phyloP scores from a whole-genome alignment of 1,284 basidiomycete species.

The Heterobasidion annosum region DNA sequence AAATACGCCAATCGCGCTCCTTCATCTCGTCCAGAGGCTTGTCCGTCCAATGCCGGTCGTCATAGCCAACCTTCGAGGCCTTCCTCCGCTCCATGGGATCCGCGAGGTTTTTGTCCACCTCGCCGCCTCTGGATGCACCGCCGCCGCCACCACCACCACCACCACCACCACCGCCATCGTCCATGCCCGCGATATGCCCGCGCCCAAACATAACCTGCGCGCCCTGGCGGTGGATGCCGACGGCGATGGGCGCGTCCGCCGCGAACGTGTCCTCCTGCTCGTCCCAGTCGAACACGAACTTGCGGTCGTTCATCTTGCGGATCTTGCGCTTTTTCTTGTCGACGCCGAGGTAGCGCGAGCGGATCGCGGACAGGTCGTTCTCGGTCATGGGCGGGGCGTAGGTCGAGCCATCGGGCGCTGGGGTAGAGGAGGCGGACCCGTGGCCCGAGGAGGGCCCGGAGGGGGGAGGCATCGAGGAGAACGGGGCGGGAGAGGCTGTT shows the following conservation, averaged over 20 bases:
- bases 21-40: slow-evolving; percentile 92
- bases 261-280: slow-evolving; percentile 85
- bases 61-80: slow-evolving; percentile 75
- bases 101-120: slow-evolving; percentile 46
- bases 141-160: slow-evolving; percentile 17
- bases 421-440: slow-evolving; percentile 14
- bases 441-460: slow-evolving; percentile 19
- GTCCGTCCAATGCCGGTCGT: slow-evolving; percentile 97
- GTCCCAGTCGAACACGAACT: slow-evolving; percentile 99
- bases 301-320: slow-evolving; percentile 89
- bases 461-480: slow-evolving; percentile 38
- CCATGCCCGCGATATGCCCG: slow-evolving; percentile 78
- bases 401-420: slow-evolving; percentile 27
- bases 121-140: slow-evolving; percentile 18
- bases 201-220: slow-evolving; percentile 84
- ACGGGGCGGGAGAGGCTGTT: slow-evolving; percentile 22
- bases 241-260: slow-evolving; percentile 53
- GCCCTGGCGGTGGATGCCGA: slow-evolving; percentile 62
- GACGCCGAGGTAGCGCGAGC: slow-evolving; percentile 85
- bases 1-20: slow-evolving; percentile 98
- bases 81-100: slow-evolving; percentile 76
- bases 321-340: slow-evolving; percentile 90
- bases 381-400: slow-evolving; percentile 70
- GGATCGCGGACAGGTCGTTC: slow-evolving; percentile 67
- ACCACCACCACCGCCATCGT: slow-evolving; percentile 52